A percentile compares a stretch with the other conserved stretches of the same genome.
These are phyloP conservation scores for Solanum hybrid DNA, from an alignment of 305 asterid genomes.

Conservation along the genomic window DNA sequence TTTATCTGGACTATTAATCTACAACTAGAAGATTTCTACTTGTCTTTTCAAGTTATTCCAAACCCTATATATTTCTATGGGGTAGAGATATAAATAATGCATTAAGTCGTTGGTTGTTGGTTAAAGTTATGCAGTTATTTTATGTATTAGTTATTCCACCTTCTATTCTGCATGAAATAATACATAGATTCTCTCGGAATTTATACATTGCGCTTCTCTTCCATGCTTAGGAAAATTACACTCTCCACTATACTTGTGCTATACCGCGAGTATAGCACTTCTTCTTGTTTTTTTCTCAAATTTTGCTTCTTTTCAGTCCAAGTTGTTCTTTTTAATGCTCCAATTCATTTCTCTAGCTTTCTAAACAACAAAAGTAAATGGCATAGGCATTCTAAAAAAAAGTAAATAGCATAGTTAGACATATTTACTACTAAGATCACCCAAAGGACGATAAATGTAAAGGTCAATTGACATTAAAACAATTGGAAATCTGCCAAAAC, in stretches of 20 bases:
- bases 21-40: neutral
- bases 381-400: neutral
- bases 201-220: neutral
- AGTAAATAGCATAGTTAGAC: neutral
- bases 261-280: neutral
- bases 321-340: neutral
- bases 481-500: neutral
- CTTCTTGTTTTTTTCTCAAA: neutral
- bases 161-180: neutral
- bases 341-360: neutral
- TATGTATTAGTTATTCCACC: neutral
- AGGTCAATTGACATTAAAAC: neutral
- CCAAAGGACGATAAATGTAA: neutral
- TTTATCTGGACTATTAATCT: neutral
- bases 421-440: neutral
- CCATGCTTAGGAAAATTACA: neutral
- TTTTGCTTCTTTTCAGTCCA: neutral
- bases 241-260: neutral
- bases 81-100: neutral
- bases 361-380: neutral
- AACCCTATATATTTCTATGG: neutral
- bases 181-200: neutral
- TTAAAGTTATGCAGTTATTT: neutral
- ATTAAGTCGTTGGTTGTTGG: neutral
- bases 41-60: neutral